phyloP scores from a whole-genome alignment of 345 rosid species.

The Linum lewisii region DNA sequence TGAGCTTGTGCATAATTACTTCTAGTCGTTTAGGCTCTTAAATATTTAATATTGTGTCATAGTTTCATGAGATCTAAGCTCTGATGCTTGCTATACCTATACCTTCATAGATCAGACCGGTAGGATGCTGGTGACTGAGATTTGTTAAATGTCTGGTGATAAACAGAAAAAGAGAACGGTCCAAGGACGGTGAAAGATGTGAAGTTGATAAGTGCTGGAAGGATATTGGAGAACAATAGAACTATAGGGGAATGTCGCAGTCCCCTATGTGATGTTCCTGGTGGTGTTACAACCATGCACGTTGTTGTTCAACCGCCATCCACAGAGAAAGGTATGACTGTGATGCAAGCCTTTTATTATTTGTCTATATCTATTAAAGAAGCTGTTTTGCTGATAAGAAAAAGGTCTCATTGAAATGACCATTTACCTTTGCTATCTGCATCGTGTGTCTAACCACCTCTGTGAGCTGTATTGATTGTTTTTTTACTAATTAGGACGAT shows the following conservation, averaged over 20 bases:
- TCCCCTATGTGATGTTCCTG: conserved; percentile 69
- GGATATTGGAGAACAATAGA: conserved; percentile 77
- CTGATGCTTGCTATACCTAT: conserved; percentile 1
- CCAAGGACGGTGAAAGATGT: conserved; percentile 86
- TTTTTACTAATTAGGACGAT: too few relatives aligned
- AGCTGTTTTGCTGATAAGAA: too few relatives aligned
- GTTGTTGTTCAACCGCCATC: conserved; percentile 82
- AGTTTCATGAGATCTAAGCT: too few relatives aligned
- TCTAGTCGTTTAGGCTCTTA: too few relatives aligned
- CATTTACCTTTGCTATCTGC: too few relatives aligned
- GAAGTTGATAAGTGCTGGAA: conserved; percentile 89
- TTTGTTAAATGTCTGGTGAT: neutral
- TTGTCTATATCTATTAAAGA: too few relatives aligned
- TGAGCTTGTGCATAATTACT: too few relatives aligned
- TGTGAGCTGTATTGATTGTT: too few relatives aligned
- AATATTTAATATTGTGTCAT: too few relatives aligned
- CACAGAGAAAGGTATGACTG: conserved; percentile 51
- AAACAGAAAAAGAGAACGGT: conserved; percentile 83
- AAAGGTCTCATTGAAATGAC: neutral
- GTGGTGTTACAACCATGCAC: conserved; percentile 93
- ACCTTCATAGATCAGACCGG: neutral
- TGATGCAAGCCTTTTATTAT: too few relatives aligned
- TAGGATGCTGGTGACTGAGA: neutral
- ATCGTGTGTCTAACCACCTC: too few relatives aligned
- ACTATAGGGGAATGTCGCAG: conserved; percentile 73